Base-by-base conservation (phyloP, 371 early-diverging fungal genomes). In the Umbelopsis sp. region DNA sequence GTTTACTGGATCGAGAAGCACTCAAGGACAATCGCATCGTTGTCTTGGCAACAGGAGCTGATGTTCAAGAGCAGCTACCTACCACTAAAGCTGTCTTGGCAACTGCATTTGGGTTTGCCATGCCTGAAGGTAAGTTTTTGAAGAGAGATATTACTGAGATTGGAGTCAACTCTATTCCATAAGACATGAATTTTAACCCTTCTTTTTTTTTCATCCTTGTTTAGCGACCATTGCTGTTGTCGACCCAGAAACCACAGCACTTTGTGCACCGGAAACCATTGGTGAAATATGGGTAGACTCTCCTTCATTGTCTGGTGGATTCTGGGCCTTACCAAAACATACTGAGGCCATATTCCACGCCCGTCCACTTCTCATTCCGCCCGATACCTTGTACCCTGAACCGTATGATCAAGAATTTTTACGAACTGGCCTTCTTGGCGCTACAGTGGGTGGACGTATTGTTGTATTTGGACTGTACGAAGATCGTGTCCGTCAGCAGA, bases 281-380 rank as follows among this genome's bases (percentile, higher is more conserved):
- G 96, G 96, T 41, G 96, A 96, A 76, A 84, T 96, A 20, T 95
- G 95, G 94, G 83, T 94, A 7, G 88, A 90, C 72, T 87, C 90
- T 0, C 92, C 91, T 18, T 87, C 88, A 10, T 72, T 94, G 32
- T 89, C 91, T 7, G 89, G 88, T 38, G 92, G 92, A 2, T 94
- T 94, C 79, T 94, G 93, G 93, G 90, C 84, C 14, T 79, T 94
- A 38, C 91, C 92, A 6, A 86, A 85, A 65, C 85, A 91, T 41
- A 91, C 88, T 0, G 88, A 91, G 45, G 83, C 86, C 16, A 86
- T 93, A 3, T 94, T 93, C 74, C 86, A 87, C 53, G 94, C 93
- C 0, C 77, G 81, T 3, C 87, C 90, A 3, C 68, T 83, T 24
- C 63, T 89, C 3, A 82, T 87, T 0, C 83, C 84, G 8, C 71